phyloP scores from a whole-genome alignment of 1,284 basidiomycete genomes.

The Erythrobasidium hasegawianum region DNA sequence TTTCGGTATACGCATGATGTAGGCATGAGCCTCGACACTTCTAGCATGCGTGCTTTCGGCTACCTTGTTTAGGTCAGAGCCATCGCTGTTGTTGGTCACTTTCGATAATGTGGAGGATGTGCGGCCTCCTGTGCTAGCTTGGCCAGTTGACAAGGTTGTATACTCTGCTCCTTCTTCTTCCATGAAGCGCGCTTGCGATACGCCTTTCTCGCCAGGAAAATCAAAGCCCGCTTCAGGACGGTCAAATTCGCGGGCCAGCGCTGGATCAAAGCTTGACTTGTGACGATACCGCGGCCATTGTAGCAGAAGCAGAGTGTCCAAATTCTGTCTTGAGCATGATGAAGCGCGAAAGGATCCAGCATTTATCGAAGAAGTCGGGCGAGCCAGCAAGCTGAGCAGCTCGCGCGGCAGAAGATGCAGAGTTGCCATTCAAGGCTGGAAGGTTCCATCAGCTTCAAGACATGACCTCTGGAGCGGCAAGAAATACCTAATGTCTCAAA shows the following conservation, averaged over 20 bases:
- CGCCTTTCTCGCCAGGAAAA: constrained; percentile 7
- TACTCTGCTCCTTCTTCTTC: constrained; percentile 18
- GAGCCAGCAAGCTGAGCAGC: constrained; percentile 22
- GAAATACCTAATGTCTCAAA: too few relatives aligned
- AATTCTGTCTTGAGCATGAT: neutral
- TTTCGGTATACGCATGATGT: neutral
- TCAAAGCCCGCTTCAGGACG: constrained; percentile 17
- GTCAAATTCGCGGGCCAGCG: constrained; percentile 31
- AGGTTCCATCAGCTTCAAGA: too few relatives aligned
- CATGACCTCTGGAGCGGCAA: too few relatives aligned
- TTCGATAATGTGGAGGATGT: too few relatives aligned
- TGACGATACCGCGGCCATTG: constrained; percentile 9
- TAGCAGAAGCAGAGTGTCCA: neutral
- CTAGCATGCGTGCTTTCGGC: neutral
- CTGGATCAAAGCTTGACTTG: constrained; percentile 22
- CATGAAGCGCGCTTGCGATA: constrained; percentile 6
- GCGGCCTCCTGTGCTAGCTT: too few relatives aligned
- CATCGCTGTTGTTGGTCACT: too few relatives aligned
- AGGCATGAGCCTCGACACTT: too few relatives aligned
- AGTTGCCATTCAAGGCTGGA: constrained; percentile 6
- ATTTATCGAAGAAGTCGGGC: neutral
- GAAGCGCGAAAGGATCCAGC: neutral
- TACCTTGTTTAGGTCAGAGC: too few relatives aligned
- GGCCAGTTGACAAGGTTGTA: too few relatives aligned
- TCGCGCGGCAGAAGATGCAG: constrained; percentile 30